A percentile compares a stretch with the other conserved stretches of the same genome.
phyloP scores from a whole-genome alignment of 257 asterid genomes.

The Solanum arcanum region DNA sequence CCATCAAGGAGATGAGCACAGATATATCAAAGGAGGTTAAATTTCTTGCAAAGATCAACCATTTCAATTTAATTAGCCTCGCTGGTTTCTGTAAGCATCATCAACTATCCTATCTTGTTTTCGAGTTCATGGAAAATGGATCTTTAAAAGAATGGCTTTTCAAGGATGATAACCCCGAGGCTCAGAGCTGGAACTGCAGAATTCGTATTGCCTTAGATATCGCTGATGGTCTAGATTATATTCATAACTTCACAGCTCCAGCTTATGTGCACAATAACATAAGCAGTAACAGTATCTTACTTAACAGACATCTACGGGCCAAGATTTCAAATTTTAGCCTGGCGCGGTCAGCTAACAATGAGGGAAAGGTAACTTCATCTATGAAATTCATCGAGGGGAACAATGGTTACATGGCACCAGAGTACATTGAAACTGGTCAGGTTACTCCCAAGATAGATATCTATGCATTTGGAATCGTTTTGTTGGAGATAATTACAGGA shows the following conservation, averaged over 20 bases:
- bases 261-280: slow-evolving; percentile 55
- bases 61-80: slow-evolving; percentile 51
- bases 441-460: slow-evolving; percentile 46
- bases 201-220: slow-evolving; percentile 52
- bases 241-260: slow-evolving; percentile 58
- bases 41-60: slow-evolving; percentile 45
- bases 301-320: slow-evolving; percentile 40
- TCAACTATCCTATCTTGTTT: slow-evolving; percentile 32
- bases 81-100: slow-evolving; percentile 42
- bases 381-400: slow-evolving; percentile 13
- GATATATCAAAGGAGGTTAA: slow-evolving; percentile 38
- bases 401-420: slow-evolving; percentile 59
- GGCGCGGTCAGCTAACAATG: slow-evolving; percentile 20
- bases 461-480: slow-evolving; percentile 54
- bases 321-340: slow-evolving; percentile 49
- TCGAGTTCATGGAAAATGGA: slow-evolving; percentile 60
- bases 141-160: slow-evolving; percentile 46
- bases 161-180: slow-evolving; percentile 4
- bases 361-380: slow-evolving; percentile 12
- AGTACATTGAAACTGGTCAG: slow-evolving; percentile 21
- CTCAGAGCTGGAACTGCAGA: slow-evolving; percentile 43
- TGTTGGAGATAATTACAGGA: slow-evolving; percentile 58
- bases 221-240: slow-evolving; percentile 63
- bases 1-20: slow-evolving; percentile 25
- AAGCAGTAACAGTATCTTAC: slow-evolving; percentile 37